These are phyloP conservation scores for Eragrostis nindensis DNA, from an alignment of 176 grass and related monocot genomes.

Conservation along the genomic window DNA sequence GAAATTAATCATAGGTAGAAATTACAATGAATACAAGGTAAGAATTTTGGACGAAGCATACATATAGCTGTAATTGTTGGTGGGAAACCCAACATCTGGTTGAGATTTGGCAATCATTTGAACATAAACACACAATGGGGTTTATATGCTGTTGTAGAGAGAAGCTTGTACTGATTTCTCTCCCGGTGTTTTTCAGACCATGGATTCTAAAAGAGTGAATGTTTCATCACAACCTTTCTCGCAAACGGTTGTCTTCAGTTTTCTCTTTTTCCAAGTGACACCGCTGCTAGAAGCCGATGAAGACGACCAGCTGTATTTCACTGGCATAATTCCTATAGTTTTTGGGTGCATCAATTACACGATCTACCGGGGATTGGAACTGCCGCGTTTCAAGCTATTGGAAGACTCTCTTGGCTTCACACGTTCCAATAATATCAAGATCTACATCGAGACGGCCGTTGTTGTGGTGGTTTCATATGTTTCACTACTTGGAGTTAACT, in stretches of 20 bases:
- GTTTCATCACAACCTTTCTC: not conserved
- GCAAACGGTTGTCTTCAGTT: not conserved
- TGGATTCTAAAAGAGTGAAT: not conserved
- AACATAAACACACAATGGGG: too few relatives aligned
- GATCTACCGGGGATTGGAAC: not conserved
- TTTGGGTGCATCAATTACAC: not conserved
- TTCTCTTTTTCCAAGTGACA: not conserved
- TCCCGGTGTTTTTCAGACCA: not conserved
- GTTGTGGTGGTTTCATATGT: constrained; percentile 1
- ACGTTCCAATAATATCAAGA: not conserved
- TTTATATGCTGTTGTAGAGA: too few relatives aligned
- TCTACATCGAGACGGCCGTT: constrained; percentile 8
- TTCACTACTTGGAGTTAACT: not conserved
- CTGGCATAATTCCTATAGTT: too few relatives aligned
- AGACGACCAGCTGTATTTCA: not conserved
- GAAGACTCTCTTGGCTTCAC: too few relatives aligned
- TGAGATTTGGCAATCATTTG: too few relatives aligned
- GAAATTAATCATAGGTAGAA: not conserved
- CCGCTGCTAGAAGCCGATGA: not conserved
- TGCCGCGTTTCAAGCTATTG: not conserved
- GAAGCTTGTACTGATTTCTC: not conserved
- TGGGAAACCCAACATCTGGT: too few relatives aligned
- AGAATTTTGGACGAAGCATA: too few relatives aligned
- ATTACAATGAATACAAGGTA: too few relatives aligned
- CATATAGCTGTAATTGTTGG: too few relatives aligned